Conservation (phyloP, 2,329 filamentous ascomycete species). For the Botryotinia calthae region DNA sequence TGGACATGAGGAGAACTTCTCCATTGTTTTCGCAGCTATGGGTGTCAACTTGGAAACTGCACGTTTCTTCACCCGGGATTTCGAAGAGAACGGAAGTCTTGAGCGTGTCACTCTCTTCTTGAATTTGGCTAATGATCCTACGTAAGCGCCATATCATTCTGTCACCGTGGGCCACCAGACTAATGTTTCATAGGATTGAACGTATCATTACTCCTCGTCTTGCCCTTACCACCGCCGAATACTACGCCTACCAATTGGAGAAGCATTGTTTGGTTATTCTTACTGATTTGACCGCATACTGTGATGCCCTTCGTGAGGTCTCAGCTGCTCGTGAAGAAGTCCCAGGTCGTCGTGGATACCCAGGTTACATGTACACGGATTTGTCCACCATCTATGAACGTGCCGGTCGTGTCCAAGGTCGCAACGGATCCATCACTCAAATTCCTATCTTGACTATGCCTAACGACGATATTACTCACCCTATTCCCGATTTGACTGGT, state of each 20-base stretch:
- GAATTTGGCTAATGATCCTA: conserved; percentile 98
- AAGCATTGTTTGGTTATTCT: conserved; percentile 99
- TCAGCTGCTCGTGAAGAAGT: conserved; percentile 98
- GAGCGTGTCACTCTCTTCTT: conserved; percentile 96
- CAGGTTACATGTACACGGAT: conserved; percentile 99
- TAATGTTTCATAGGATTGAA: conserved; percentile 68
- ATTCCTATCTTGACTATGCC: conserved; percentile 99
- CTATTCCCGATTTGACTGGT: conserved; percentile 96
- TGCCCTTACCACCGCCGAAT: conserved; percentile 95
- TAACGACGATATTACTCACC: conserved; percentile 99
- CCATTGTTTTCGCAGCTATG: conserved; percentile 99
- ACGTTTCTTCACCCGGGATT: conserved; percentile 97
- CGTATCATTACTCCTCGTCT: conserved; percentile 99
- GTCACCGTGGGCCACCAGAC: background rate
- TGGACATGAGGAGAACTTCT: conserved; percentile 98
- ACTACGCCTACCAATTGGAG: conserved; percentile 99
- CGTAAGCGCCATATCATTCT: conserved; percentile 55
- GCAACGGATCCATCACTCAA: conserved; percentile 98
- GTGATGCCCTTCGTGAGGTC: conserved; percentile 97
- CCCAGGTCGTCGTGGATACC: conserved; percentile 97
- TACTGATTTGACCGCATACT: conserved; percentile 96
- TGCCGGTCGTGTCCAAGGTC: conserved; percentile 92
- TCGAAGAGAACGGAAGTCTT: conserved; percentile 98
- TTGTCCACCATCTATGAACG: conserved; percentile 99
- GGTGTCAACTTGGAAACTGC: conserved; percentile 99